Conservation (phyloP, 148 eudicot species). For the Fagopyrum tataricum region DNA sequence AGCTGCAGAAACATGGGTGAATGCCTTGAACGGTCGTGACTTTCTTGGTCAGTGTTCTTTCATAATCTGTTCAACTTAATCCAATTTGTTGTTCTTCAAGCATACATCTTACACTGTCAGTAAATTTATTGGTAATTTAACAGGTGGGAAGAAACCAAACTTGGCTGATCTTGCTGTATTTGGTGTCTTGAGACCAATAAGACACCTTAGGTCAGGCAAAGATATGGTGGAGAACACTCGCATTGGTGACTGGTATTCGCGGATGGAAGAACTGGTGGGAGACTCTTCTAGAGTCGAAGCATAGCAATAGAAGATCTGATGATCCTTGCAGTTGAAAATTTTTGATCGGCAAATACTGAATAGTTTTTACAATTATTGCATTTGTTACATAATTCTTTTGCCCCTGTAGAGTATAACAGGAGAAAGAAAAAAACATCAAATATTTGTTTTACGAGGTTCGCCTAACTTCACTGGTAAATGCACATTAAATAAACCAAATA, state of each 20-base stretch:
- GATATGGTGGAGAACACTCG: constrained; percentile 90
- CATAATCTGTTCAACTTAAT: not conserved
- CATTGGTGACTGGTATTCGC: constrained; percentile 76
- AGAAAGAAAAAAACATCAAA: not conserved
- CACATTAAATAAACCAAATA: not conserved
- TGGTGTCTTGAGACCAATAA: constrained; percentile 90
- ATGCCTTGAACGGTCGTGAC: constrained; percentile 67
- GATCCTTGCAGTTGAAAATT: not conserved
- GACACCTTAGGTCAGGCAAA: constrained; percentile 71
- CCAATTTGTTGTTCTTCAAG: not conserved
- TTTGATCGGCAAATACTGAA: constrained; percentile 4
- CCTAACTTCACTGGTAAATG: not conserved
- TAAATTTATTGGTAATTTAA: not conserved
- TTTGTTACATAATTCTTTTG: not conserved
- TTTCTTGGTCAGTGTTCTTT: constrained; percentile 57
- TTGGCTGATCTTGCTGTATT: constrained; percentile 86
- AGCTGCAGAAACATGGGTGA: constrained; percentile 95
- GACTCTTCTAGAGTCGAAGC: constrained; percentile 39
- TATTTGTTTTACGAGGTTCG: not conserved
- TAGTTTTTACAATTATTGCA: not conserved
- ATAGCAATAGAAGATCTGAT: constrained; percentile 10
- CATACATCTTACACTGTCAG: not conserved
- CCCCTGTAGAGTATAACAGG: not conserved
- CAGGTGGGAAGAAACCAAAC: constrained; percentile 81
- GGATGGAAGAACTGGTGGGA: constrained; percentile 72